Evolutionary conservation across 352 stramenopile species (phyloP), one percentile per base, ranked within the genome.

Genomic region (Phytophthora idaei): DNA sequence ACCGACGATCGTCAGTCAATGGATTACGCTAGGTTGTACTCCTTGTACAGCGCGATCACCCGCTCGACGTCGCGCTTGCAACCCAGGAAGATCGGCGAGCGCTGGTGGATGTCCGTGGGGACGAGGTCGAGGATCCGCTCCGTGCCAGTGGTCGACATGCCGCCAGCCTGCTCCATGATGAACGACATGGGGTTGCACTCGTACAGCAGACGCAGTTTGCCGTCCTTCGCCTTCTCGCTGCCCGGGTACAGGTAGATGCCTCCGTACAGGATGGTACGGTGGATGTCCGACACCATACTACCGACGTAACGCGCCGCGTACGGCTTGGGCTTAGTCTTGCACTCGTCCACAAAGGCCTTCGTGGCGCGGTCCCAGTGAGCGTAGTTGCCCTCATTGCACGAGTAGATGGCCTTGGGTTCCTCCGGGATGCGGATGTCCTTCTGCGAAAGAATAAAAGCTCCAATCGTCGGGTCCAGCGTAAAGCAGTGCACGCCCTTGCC

Each of bases 171-270:
- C 72, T 99, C 97, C 61, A 99, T 97, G 74, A 99, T 98, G 76
- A 99, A 96, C 52, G 97, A 98, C 98, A 99, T 99, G n/a, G 98
- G 97, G 89, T 99, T 99, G 78, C 93, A 97, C 80, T 99, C 97
- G 81, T 99, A 99, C 6, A 99, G 90, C 61, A 99, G 85, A 83
- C 97, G 94, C 71, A 99, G 87, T 83, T 99, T 99, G 77, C 90
- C 91, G 21, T 73, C 76, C 70, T 92, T 91, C 74, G 62, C 87
- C 76, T 99, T 99, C 55, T 86, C 89, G 71, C 99, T 97, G 9
- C 94, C 91, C 32, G 97, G 97, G 85, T 99, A 99, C 52, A 99
- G 73, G 78, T 98, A 99, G 69, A 99, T 98, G 48, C 98, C 98
- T 67, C 97, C 97, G 76, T 99, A 99, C 53, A 99, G 77, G 31